These are phyloP conservation scores for Ophiorrhiza pumila DNA, from an alignment of 257 asterid genomes.

Conservation along the genomic window DNA sequence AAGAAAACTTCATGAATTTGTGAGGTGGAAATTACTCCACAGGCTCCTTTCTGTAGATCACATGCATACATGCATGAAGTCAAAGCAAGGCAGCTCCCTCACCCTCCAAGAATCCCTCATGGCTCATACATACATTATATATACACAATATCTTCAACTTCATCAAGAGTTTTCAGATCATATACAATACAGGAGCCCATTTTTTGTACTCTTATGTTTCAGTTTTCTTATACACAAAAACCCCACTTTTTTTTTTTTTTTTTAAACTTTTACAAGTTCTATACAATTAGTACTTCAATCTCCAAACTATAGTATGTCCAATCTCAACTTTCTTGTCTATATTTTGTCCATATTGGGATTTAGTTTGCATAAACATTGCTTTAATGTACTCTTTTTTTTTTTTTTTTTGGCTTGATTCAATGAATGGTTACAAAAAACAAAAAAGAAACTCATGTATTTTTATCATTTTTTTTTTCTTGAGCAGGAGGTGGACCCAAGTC, in stretches of 20 bases:
- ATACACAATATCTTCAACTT: constrained; percentile 10
- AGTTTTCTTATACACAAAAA: background rate
- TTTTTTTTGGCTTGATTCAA: constrained; percentile 10
- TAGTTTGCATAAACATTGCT: background rate
- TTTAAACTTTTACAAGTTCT: background rate
- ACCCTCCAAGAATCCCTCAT: constrained; percentile 9
- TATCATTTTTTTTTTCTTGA: constrained; percentile 2
- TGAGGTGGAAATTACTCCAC: constrained; percentile 71
- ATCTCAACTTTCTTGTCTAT: background rate
- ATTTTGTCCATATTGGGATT: constrained; percentile 6
- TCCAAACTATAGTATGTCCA: background rate
- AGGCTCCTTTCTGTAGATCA: constrained; percentile 56
- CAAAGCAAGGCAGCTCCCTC: constrained; percentile 34
- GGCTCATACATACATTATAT: constrained; percentile 13
- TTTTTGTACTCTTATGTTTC: constrained; percentile 21
- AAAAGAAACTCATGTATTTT: constrained; percentile 10
- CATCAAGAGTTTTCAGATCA: constrained; percentile 22
- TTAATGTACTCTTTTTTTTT: background rate
- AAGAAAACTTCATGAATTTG: constrained; percentile 19
- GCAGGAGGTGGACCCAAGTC: constrained; percentile 49
- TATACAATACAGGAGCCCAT: constrained; percentile 4
- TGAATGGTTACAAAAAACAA: constrained; percentile 5
- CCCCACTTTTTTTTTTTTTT: background rate
- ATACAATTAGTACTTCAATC: background rate
- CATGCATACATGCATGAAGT: constrained; percentile 25